phyloP scores from a whole-genome alignment of 495 filamentous ascomycete genomes.

The Massariosphaeria phaeospora region DNA sequence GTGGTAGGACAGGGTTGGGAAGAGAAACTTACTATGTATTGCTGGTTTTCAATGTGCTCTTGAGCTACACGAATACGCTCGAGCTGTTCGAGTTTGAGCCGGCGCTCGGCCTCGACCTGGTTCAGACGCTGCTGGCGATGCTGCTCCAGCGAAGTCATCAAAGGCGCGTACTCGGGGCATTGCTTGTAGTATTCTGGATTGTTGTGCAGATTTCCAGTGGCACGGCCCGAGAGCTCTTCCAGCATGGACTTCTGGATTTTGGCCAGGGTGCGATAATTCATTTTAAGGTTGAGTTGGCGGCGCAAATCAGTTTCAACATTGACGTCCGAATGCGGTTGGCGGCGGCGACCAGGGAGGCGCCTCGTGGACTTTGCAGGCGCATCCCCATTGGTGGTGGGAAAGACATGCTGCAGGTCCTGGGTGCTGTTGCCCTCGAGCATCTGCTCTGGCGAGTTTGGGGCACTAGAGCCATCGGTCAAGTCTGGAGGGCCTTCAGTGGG shows the following conservation, averaged over 20 bases:
- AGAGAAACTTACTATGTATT: conserved; percentile 21
- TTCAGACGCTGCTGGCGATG: conserved; percentile 25
- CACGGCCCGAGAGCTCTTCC: conserved; percentile 37
- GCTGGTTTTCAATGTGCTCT: conserved; percentile 16
- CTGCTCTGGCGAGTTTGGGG: conserved; percentile 25
- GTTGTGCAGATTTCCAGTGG: conserved; percentile 33
- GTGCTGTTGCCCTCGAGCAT: conserved; percentile 15
- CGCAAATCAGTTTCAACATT: conserved; percentile 39
- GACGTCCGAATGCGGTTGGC: conserved; percentile 36
- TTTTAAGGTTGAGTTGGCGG: conserved; percentile 40
- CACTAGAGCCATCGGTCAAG: conserved; percentile 24
- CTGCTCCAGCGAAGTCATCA: conserved; percentile 29
- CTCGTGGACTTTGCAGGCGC: conserved; percentile 28
- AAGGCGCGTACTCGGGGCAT: conserved; percentile 29
- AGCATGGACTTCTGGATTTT: conserved; percentile 39
- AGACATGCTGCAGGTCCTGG: conserved; percentile 18
- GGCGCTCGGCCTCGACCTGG: conserved; percentile 15
- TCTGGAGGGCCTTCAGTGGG: conserved; percentile 22
- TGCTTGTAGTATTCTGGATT: conserved; percentile 32
- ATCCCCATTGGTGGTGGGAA: conserved; percentile 23
- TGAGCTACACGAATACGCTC: conserved; percentile 13
- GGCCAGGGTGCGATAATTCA: conserved; percentile 35
- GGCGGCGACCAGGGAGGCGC: conserved; percentile 39
- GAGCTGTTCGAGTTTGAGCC: conserved; percentile 11
- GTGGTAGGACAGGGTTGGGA: background rate